These are phyloP conservation scores for Citrus mangshanensis DNA, from an alignment of 345 rosid species.

Conservation along the genomic window DNA sequence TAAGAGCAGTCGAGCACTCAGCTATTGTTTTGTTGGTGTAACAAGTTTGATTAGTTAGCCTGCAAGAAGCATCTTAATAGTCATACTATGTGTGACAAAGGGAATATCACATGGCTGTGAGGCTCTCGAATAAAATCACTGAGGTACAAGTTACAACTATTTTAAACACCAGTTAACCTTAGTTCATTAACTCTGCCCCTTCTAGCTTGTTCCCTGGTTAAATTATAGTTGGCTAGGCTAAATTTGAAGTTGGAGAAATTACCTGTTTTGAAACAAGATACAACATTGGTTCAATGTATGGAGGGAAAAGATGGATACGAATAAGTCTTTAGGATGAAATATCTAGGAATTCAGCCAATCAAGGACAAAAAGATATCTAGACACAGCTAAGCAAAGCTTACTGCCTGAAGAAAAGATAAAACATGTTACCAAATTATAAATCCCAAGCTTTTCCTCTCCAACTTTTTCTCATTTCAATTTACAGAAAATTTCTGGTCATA, in stretches of 20 bases:
- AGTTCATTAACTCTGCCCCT: neutral
- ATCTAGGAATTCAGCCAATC: neutral
- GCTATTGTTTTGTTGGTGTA: neutral
- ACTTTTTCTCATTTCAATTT: neutral
- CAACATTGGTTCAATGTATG: neutral
- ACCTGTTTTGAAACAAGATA: neutral
- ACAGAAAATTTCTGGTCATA: neutral
- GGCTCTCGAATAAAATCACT: neutral
- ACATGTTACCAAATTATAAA: neutral
- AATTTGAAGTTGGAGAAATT: no score
- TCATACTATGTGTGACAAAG: neutral
- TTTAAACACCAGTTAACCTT: neutral
- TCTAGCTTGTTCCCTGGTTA: neutral
- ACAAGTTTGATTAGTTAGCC: neutral
- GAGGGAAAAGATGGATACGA: neutral
- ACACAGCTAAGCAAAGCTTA: neutral
- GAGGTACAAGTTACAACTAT: no score
- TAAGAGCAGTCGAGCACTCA: no score
- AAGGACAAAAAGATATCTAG: neutral
- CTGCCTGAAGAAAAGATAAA: neutral
- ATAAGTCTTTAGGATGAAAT: neutral
- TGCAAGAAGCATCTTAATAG: neutral
- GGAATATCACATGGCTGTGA: neutral
- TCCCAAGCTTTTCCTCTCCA: neutral
- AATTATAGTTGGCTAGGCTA: no score